phyloP scores from a whole-genome alignment of 805 yeast species.

The Wickerhamomyces canadensis region DNA sequence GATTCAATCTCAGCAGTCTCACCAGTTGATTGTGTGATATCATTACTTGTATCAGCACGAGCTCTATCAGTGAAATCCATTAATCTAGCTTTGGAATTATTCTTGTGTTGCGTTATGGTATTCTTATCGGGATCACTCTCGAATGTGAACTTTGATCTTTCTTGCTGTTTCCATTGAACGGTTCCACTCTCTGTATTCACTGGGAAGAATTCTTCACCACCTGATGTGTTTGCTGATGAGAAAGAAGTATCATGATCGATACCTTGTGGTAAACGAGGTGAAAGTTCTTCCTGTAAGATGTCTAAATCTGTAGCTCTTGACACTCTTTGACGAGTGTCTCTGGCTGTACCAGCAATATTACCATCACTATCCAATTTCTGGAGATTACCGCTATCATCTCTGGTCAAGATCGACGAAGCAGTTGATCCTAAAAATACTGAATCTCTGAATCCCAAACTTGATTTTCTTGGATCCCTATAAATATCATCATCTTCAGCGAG shows the following conservation, averaged over 20 bases:
- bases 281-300: slow-evolving; percentile 19
- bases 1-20: slow-evolving; percentile 28
- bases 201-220: slow-evolving; percentile 24
- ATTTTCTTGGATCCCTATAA: slow-evolving; percentile 37
- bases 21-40: slow-evolving; percentile 20
- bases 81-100: slow-evolving; percentile 28
- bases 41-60: slow-evolving; percentile 28
- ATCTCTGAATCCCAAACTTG: slow-evolving; percentile 34
- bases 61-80: slow-evolving; percentile 30
- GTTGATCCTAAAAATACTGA: slow-evolving; percentile 32
- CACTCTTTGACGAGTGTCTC: slow-evolving; percentile 11
- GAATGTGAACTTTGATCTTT: slow-evolving; percentile 20
- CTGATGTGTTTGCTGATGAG: slow-evolving; percentile 11
- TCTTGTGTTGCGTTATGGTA: slow-evolving; percentile 17
- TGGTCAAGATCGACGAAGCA: slow-evolving; percentile 20
- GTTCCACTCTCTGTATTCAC: slow-evolving; percentile 14
- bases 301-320: slow-evolving; percentile 21
- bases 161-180: slow-evolving; percentile 18
- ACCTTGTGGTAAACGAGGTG: slow-evolving; percentile 10
- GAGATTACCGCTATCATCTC: slow-evolving; percentile 25
- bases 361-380: slow-evolving; percentile 25
- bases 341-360: slow-evolving; percentile 19
- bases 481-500: slow-evolving; percentile 56
- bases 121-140: slow-evolving; percentile 23
- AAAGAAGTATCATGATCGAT: slow-evolving; percentile 16